These are phyloP conservation scores for Sporopachydermia cereana DNA, from an alignment of 1,139 yeast species.

Conservation along the genomic window DNA sequence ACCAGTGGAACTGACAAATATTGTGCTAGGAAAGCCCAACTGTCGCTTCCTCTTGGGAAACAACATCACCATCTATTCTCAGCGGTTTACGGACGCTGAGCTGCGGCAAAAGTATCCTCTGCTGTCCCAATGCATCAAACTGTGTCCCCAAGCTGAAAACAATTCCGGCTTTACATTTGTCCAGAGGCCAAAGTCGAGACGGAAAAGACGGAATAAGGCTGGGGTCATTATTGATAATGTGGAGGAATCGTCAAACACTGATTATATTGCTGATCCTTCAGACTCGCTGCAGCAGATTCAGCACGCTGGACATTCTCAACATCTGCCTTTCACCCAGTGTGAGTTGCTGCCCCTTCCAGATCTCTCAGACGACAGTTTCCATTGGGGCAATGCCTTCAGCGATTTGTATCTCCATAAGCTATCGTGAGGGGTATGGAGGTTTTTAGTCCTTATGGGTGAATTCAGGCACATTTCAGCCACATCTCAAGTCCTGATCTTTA, in stretches of 20 bases:
- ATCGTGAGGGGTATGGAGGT: no score
- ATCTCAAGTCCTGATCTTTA: no score
- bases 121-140: conserved; percentile 31
- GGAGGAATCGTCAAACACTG: no score
- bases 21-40: conserved; percentile 20
- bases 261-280: no score
- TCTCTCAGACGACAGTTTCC: background rate
- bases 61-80: conserved; percentile 40
- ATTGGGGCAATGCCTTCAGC: conserved; percentile 12
- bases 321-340: background rate
- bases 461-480: no score
- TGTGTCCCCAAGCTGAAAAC: conserved; percentile 8
- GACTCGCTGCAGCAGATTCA: no score
- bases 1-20: conserved; percentile 45
- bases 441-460: no score
- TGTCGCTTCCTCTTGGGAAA: conserved; percentile 32
- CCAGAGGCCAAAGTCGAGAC: conserved; percentile 22
- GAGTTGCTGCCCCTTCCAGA: background rate
- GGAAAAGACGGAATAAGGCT: conserved; percentile 21
- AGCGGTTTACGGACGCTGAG: conserved; percentile 32
- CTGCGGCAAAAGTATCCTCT: conserved; percentile 31
- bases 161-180: background rate
- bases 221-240: no score
- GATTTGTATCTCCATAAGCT: conserved; percentile 10
- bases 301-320: no score